Evolutionary conservation across 805 yeast species (phyloP).

Genomic region (Barnettozyma populi): DNA sequence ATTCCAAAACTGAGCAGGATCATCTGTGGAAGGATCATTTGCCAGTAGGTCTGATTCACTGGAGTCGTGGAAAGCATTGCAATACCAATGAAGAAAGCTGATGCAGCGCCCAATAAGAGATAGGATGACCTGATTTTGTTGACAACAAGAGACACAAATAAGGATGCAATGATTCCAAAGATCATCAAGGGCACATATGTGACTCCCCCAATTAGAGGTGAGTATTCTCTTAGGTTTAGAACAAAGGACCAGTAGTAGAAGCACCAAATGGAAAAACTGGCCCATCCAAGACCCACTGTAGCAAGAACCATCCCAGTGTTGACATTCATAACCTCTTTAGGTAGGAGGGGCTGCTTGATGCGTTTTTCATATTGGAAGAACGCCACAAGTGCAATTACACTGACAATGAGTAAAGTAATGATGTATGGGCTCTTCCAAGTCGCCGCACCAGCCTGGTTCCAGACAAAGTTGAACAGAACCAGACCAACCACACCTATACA

Average conservation of each 20-base stretch:
- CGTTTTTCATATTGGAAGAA: slow-evolving; percentile 48
- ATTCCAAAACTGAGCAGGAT: slow-evolving; percentile 62
- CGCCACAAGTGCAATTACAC: slow-evolving; percentile 35
- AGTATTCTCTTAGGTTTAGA: slow-evolving; percentile 43
- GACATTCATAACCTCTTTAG: slow-evolving; percentile 39
- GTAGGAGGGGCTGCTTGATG: slow-evolving; percentile 47
- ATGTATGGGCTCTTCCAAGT: slow-evolving; percentile 64
- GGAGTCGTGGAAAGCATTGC: slow-evolving; percentile 53
- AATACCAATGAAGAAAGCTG: slow-evolving; percentile 50
- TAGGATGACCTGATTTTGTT: slow-evolving; percentile 42
- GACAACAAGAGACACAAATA: slow-evolving; percentile 44
- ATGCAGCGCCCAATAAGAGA: slow-evolving; percentile 44
- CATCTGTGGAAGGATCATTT: slow-evolving; percentile 50
- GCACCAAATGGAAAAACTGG: slow-evolving; percentile 71
- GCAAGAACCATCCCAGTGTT: slow-evolving; percentile 44
- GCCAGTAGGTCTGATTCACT: slow-evolving; percentile 53
- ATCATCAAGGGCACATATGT: slow-evolving; percentile 42
- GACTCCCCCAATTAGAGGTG: slow-evolving; percentile 42
- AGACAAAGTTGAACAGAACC: slow-evolving; percentile 57
- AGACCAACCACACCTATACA: slow-evolving; percentile 53
- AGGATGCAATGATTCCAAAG: slow-evolving; percentile 52
- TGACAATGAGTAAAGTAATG: slow-evolving; percentile 48
- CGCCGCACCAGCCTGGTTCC: slow-evolving; percentile 71
- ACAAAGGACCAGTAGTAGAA: slow-evolving; percentile 53
- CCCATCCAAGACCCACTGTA: slow-evolving; percentile 64